Percentiles rank a stretch among this genome's conserved stretches.
phyloP scores from a whole-genome alignment of 805 yeast species.

The Yamadazyma phyllophila region DNA sequence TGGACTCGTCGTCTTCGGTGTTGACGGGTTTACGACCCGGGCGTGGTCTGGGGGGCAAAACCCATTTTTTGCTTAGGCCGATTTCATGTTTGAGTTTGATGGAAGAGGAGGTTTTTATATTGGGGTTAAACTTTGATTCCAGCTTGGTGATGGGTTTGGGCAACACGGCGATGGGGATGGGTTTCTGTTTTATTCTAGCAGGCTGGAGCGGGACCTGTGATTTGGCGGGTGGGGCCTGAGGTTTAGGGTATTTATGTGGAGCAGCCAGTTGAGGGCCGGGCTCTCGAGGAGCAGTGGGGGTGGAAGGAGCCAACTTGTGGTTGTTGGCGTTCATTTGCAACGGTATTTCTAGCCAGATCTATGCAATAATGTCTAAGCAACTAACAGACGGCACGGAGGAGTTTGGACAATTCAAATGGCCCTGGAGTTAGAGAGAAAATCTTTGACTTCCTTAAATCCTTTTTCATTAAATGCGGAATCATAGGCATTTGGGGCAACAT shows the following conservation, averaged over 20 bases:
- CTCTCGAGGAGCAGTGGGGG: neutral
- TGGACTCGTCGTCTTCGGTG: constrained; percentile 7
- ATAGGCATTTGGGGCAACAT: neutral
- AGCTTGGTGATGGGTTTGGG: constrained; percentile 24
- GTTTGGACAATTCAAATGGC: too few relatives aligned
- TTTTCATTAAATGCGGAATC: constrained; percentile 3
- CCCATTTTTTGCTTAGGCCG: constrained; percentile 45
- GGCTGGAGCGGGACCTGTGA: constrained; percentile 24
- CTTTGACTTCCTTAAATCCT: constrained; percentile 6
- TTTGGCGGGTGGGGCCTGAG: neutral
- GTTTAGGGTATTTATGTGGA: neutral
- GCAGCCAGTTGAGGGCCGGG: neutral
- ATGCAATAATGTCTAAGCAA: neutral
- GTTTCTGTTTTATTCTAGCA: constrained; percentile 13
- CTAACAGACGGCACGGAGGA: neutral
- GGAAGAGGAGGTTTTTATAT: constrained; percentile 14
- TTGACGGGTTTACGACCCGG: constrained; percentile 44
- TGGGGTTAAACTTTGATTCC: constrained; percentile 21
- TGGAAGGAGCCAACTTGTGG: constrained; percentile 1
- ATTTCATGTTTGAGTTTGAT: constrained; percentile 22
- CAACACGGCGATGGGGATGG: constrained; percentile 31
- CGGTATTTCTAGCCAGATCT: neutral
- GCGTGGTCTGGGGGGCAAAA: constrained; percentile 58
- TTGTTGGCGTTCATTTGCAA: constrained; percentile 1
- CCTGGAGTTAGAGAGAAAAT: neutral